Conservation (phyloP, 768 basidiomycete genomes). For the Boletus bicolor region DNA sequence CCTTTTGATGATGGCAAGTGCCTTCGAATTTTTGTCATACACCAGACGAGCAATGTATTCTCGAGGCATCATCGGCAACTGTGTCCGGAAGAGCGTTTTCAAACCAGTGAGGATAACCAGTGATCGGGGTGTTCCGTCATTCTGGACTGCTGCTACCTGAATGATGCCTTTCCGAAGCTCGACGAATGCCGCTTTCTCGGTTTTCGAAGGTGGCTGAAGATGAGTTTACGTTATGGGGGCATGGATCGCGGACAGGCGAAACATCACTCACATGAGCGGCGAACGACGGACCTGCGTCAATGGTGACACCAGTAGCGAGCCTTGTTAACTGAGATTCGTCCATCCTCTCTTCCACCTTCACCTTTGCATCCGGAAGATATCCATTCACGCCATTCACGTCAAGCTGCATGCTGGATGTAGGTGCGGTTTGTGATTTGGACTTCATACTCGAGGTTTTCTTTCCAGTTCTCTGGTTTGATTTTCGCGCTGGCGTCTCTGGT, state of each 20-base stretch:
- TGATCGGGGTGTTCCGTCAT: constrained; percentile 72
- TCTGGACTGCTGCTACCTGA: constrained; percentile 78
- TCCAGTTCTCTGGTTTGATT: constrained; percentile 42
- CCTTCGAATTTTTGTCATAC: constrained; percentile 88
- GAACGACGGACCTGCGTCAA: constrained; percentile 55
- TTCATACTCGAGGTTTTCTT: constrained; percentile 59
- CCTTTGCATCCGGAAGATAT: constrained; percentile 45
- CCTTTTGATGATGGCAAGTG: constrained; percentile 90
- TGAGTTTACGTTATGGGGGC: not conserved
- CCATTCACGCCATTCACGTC: constrained; percentile 43
- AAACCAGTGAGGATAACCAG: constrained; percentile 88
- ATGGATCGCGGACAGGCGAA: not conserved
- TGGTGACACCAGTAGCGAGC: constrained; percentile 75
- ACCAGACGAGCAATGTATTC: constrained; percentile 98
- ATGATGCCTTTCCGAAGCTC: constrained; percentile 85
- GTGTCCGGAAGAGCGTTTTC: constrained; percentile 95
- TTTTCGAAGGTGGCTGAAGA: constrained; percentile 49
- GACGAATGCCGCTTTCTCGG: constrained; percentile 74
- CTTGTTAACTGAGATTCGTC: constrained; percentile 74
- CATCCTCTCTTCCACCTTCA: constrained; percentile 78
- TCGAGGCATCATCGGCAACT: constrained; percentile 97
- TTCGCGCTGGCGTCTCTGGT: constrained; percentile 30
- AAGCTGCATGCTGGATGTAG: constrained; percentile 39
- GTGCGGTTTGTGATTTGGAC: constrained; percentile 57
- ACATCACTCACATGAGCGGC: constrained; percentile 45